Percentiles rank a stretch among this genome's conserved stretches.
These are phyloP conservation scores for Phytophthora megakarya DNA, from an alignment of 352 stramenopile genomes.

Conservation along the genomic window DNA sequence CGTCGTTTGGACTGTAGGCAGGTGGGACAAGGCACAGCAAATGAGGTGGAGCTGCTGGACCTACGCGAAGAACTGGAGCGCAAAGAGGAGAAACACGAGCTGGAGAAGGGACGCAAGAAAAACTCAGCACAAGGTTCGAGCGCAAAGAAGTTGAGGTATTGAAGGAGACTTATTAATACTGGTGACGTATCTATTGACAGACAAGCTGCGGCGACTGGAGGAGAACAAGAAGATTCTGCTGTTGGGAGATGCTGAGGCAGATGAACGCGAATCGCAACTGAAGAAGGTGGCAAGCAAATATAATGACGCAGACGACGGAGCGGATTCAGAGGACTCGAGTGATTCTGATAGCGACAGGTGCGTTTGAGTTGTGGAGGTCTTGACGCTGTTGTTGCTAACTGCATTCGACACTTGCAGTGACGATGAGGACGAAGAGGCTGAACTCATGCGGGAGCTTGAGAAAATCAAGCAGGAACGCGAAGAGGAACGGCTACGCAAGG, in stretches of 20 bases:
- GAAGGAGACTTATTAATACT: not conserved
- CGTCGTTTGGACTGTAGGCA: constrained; percentile 44
- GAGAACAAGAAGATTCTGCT: constrained; percentile 86
- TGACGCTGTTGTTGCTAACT: not conserved
- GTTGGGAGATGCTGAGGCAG: constrained; percentile 70
- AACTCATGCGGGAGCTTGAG: constrained; percentile 96
- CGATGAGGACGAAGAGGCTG: constrained; percentile 97
- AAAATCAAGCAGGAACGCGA: constrained; percentile 98
- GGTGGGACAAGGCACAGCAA: constrained; percentile 79
- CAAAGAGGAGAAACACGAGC: constrained; percentile 76
- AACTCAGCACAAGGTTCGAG: constrained; percentile 74
- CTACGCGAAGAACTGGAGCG: constrained; percentile 76
- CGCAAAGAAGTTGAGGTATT: not conserved
- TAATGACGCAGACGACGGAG: constrained; percentile 90
- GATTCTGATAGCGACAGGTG: constrained; percentile 82
- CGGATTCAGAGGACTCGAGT: constrained; percentile 62
- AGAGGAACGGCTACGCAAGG: constrained; percentile 90
- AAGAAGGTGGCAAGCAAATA: constrained; percentile 91
- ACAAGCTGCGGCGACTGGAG: constrained; percentile 73
- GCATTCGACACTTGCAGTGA: constrained; percentile 38
- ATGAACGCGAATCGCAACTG: constrained; percentile 83
- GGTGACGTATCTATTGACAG: constrained; percentile 33
- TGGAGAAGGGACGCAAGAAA: constrained; percentile 74
- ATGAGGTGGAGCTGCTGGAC: constrained; percentile 79
- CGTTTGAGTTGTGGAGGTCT: not conserved